phyloP scores from a whole-genome alignment of 2,329 filamentous ascomycete species.

The Claviceps quebecensis region DNA sequence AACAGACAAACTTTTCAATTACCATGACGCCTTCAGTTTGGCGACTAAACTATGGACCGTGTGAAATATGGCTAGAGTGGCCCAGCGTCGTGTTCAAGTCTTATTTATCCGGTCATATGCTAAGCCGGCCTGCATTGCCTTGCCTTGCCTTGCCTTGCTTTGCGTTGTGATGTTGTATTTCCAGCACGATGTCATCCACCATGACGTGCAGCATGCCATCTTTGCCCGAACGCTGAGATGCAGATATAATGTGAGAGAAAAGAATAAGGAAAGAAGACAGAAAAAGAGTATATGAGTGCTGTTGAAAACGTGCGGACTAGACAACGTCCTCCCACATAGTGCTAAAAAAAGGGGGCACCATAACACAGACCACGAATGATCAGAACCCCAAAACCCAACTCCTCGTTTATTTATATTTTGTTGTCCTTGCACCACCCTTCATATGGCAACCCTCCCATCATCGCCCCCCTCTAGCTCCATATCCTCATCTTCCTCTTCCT shows the following conservation, averaged over 20 bases:
- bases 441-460: slow-evolving; percentile 13
- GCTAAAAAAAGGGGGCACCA: neutral
- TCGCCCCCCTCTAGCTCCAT: slow-evolving; percentile 26
- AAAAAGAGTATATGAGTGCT: neutral
- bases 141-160: no score
- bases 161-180: neutral
- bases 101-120: no score
- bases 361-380: neutral
- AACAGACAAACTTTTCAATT: no score
- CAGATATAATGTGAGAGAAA: neutral
- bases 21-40: no score
- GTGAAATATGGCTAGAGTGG: no score
- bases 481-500: slow-evolving; percentile 35
- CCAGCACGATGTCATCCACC: no score
- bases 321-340: neutral
- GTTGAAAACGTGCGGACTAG: neutral
- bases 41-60: no score
- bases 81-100: no score
- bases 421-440: no score
- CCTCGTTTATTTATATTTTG: no score
- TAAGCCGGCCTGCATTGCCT: no score
- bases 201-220: neutral
- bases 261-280: neutral
- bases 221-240: neutral
- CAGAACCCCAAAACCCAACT: no score